phyloP scores from a whole-genome alignment of 768 basidiomycete genomes.

The Megacollybia marginata region DNA sequence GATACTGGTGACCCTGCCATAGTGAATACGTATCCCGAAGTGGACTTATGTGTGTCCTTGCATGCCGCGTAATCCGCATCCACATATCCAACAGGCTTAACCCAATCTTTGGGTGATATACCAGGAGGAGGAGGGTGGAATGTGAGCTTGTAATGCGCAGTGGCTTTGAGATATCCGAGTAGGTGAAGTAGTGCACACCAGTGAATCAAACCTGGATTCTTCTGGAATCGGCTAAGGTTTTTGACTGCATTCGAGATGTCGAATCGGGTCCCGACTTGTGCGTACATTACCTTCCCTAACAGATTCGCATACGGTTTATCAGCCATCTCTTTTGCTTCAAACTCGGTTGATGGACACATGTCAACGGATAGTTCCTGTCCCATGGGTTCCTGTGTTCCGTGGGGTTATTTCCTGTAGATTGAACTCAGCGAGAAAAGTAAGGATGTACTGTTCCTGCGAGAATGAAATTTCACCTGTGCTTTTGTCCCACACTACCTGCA shows the following conservation, averaged over 20 bases:
- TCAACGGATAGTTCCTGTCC: neutral
- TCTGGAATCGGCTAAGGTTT: conserved; percentile 7
- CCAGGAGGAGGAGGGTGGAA: conserved; percentile 4
- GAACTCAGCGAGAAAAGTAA: neutral
- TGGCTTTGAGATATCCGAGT: conserved; percentile 23
- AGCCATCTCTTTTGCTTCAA: conserved; percentile 7
- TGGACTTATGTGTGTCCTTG: conserved; percentile 15
- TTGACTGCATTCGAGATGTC: conserved; percentile 8
- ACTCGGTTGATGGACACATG: neutral
- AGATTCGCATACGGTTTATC: conserved; percentile 10
- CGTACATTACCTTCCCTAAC: conserved; percentile 13
- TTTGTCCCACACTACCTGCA: neutral
- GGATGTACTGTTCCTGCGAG: neutral
- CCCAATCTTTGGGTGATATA: neutral
- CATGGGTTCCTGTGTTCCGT: neutral
- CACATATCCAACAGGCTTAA: neutral
- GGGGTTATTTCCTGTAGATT: neutral
- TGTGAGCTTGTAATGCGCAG: conserved; percentile 13
- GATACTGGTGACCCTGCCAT: conserved; percentile 17
- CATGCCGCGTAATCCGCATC: conserved; percentile 24
- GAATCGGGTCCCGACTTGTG: conserved; percentile 3
- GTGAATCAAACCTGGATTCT: conserved; percentile 16
- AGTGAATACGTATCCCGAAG: conserved; percentile 18
- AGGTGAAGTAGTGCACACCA: conserved; percentile 19
- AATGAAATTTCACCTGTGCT: neutral